Percentiles rank a stretch among this genome's conserved stretches.
These are phyloP conservation scores for Cardamine resedifolia DNA, from an alignment of 345 rosid species.

Conservation along the genomic window DNA sequence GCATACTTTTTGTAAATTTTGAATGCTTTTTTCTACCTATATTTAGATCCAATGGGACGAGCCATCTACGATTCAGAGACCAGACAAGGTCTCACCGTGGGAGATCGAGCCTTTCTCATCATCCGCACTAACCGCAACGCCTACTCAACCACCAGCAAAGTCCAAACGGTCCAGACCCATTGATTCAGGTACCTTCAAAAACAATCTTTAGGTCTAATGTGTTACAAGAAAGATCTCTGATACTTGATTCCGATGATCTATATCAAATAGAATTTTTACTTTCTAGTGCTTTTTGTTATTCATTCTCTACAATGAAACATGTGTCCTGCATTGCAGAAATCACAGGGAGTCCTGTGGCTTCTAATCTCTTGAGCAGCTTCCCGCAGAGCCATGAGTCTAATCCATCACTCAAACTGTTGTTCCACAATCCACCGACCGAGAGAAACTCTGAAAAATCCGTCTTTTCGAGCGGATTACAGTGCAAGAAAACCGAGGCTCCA, in stretches of 20 bases:
- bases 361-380: slow-evolving; percentile 51
- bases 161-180: slow-evolving; percentile 58
- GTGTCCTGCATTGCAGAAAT: slow-evolving; percentile 40
- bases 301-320: background rate
- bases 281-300: background rate
- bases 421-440: slow-evolving; percentile 43
- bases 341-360: slow-evolving; percentile 44
- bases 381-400: slow-evolving; percentile 44
- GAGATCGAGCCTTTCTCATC: slow-evolving; percentile 66
- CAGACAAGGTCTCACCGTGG: slow-evolving; percentile 80
- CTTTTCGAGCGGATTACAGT: slow-evolving; percentile 24
- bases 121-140: slow-evolving; percentile 36
- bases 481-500: slow-evolving; percentile 43
- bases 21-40: slow-evolving; percentile 1
- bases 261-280: background rate
- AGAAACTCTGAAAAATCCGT: slow-evolving; percentile 43
- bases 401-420: slow-evolving; percentile 23
- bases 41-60: slow-evolving; percentile 81
- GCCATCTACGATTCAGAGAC: slow-evolving; percentile 64
- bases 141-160: slow-evolving; percentile 50
- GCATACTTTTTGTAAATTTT: background rate
- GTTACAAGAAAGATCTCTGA: background rate
- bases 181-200: slow-evolving; percentile 44
- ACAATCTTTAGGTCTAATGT: background rate
- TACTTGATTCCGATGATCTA: background rate